A percentile compares a stretch with the other conserved stretches of the same genome.
Conservation (phyloP, 2,329 filamentous ascomycete species). For the Colletotrichum zoysiae region DNA sequence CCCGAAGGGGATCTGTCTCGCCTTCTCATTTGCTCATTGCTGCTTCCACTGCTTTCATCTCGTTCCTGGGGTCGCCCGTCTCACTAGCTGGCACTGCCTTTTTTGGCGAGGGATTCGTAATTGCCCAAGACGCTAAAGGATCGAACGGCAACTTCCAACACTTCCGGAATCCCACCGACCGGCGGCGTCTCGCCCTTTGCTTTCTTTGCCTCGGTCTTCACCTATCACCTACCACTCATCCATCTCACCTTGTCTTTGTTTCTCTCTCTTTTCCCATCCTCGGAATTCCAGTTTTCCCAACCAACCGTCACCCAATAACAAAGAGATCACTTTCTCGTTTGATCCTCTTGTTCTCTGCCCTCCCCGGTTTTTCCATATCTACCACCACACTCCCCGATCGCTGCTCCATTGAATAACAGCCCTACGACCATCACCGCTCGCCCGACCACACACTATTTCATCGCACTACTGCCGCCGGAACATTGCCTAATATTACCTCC, state of each 20-base stretch:
- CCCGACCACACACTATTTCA: not conserved
- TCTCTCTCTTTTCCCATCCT: not conserved
- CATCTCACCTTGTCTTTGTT: slow-evolving; percentile 14
- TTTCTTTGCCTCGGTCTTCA: slow-evolving; percentile 17
- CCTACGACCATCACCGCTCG: slow-evolving; percentile 5
- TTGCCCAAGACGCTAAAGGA: slow-evolving; percentile 44
- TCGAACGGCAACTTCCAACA: slow-evolving; percentile 37
- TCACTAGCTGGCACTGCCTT: slow-evolving; percentile 34
- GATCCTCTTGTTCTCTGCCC: not conserved
- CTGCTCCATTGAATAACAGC: slow-evolving; percentile 30
- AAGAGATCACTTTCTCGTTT: slow-evolving; percentile 25
- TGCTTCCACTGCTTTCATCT: slow-evolving; percentile 26
- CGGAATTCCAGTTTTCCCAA: slow-evolving; percentile 21
- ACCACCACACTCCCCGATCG: not conserved
- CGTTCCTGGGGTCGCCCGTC: slow-evolving; percentile 36
- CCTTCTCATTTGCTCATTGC: slow-evolving; percentile 23
- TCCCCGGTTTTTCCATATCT: slow-evolving; percentile 15
- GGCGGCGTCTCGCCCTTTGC: slow-evolving; percentile 29
- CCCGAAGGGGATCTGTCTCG: slow-evolving; percentile 3
- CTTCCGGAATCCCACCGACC: slow-evolving; percentile 1
- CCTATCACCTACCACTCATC: slow-evolving; percentile 10
- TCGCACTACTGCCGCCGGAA: slow-evolving; percentile 5
- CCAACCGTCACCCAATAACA: slow-evolving; percentile 4
- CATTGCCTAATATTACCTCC: not conserved
- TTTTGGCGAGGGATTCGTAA: slow-evolving; percentile 41